Evolutionary conservation across 768 basidiomycete genomes (phyloP), one percentile per base, ranked within the genome.

Genomic region (Floccularia luteovirens): DNA sequence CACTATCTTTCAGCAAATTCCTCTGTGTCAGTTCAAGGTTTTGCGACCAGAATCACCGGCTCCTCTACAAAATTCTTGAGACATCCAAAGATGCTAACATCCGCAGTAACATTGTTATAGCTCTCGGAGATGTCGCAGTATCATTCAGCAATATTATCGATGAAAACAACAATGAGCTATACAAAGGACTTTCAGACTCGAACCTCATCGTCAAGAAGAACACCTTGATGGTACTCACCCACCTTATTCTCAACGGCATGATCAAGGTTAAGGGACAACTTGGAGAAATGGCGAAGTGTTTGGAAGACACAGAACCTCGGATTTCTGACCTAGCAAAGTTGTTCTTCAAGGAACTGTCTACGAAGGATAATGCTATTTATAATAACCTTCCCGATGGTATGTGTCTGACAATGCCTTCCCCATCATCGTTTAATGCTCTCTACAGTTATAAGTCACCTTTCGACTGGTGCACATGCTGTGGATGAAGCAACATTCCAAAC

Each of bases 261-360:
- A 88, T 99, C 73, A 99, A 98, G 62, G 93, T 98, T 50, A 98
- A 99, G 63, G 96, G 96, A 1, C 94, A 99, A 57, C 70, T 99
- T 5, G 96, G 96, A 13, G 96, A 99, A 70, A 98, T 99, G 94
- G 96, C 94, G n/a, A 98, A 99, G 61, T 98, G 96, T 56, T 63
- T 98, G 5, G 92, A 97, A 63, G 94, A 98, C 59, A 70, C 75
- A 17, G 94, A 97, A 42, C 70, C 70, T 33, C 64, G 94, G 11
- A 85, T 99, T 43, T 77, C 87, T 13, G 94, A 97, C 52, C 72
- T 99, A 27, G 94, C 96, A n/a, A 94, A 92, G 60, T 58, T 99
- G 36, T 99, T 99, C 78, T 99, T 99, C 69, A 86, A 79, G 16
- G 93, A 98, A 55, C 63, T 99, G 38, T 84, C 90, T 24, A 92